Evolutionary conservation across 192 early-diverging fungal genomes (phyloP), one percentile per base, ranked within the genome.

Genomic region (Coemansia sp.): DNA sequence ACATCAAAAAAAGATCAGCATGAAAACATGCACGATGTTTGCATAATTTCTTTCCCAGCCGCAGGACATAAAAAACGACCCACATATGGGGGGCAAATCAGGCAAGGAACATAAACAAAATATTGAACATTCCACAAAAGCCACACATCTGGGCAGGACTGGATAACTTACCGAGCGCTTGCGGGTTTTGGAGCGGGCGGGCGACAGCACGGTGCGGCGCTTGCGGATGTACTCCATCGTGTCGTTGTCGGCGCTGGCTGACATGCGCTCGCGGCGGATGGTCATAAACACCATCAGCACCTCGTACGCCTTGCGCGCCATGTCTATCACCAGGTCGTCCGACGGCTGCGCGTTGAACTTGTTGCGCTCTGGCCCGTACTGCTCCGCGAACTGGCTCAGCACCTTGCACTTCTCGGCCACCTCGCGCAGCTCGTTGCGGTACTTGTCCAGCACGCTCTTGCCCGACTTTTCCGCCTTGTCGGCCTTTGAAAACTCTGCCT

Each of bases 191-290:
- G 56, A 42, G 2, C 63, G 59, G 5, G 79, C 53, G 7, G 73
- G 66, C 16, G 79, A 69, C n/a, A 76, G 65, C 53, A 75, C 69
- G 0, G 71, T 81, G 62, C 79, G 79, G 23, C 72, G 72, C 42
- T 81, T 81, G 45, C 79, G 72, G 20, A 81, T 81, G 48, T 81
- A 81, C 56, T 81, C 69, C 79, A 81, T 81, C 9, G 79, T 71
- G 15, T 81, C 79, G 46, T 72, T 62, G 48, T 76, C 79, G 34
- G 44, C 61, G 17, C 62, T 66, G 48, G 69, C 64, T 6, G 69
- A 70, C 72, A 75, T 68, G 47, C 69, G 66, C 50, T 80, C 79
- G 32, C 68, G 61, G 15, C 72, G 71, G 23, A 80, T 71, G 28
- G 67, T 68, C 69, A 76, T 71, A 38, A 80, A 80, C 21, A 80